phyloP scores from a whole-genome alignment of 2,329 filamentous ascomycete genomes.

The Colletotrichum tamarilloi region DNA sequence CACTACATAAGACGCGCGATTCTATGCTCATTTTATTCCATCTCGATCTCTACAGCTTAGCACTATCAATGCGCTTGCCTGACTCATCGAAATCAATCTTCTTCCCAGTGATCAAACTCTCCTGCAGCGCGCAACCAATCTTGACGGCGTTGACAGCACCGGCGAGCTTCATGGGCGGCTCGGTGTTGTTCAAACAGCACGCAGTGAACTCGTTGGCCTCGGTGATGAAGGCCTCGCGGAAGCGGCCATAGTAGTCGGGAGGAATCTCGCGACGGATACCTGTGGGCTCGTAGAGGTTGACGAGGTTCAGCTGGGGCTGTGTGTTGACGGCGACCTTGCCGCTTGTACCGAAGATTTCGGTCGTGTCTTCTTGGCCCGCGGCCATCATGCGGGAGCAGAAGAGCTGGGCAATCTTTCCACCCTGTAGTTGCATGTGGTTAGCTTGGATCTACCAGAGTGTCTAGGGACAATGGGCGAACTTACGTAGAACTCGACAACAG shows the following conservation, averaged over 20 bases:
- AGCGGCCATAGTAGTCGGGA: slow-evolving; percentile 70
- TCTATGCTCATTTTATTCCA: slow-evolving; percentile 8
- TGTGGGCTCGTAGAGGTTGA: slow-evolving; percentile 63
- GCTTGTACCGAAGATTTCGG: slow-evolving; percentile 74
- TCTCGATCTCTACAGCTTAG: slow-evolving; percentile 45
- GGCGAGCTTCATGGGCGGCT: slow-evolving; percentile 65
- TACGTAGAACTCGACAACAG: slow-evolving; percentile 69
- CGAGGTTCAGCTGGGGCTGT: slow-evolving; percentile 64
- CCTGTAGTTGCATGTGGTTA: slow-evolving; percentile 41
- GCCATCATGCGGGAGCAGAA: slow-evolving; percentile 76
- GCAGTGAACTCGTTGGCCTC: slow-evolving; percentile 73
- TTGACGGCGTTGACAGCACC: slow-evolving; percentile 69
- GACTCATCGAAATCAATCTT: slow-evolving; percentile 69
- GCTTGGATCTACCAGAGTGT: neutral
- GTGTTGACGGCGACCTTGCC: slow-evolving; percentile 72
- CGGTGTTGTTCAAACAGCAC: slow-evolving; percentile 65
- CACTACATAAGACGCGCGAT: neutral
- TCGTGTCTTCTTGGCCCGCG: slow-evolving; percentile 73
- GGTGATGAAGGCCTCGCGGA: slow-evolving; percentile 70
- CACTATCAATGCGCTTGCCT: slow-evolving; percentile 55
- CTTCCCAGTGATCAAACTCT: slow-evolving; percentile 63
- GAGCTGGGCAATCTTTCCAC: slow-evolving; percentile 72
- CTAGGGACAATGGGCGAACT: neutral
- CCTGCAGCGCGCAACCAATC: slow-evolving; percentile 71
- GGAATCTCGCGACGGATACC: slow-evolving; percentile 70